Percentiles rank a stretch among this genome's conserved stretches.
These are phyloP conservation scores for Russula sp. DNA, from an alignment of 768 basidiomycete genomes.

Conservation along the genomic window DNA sequence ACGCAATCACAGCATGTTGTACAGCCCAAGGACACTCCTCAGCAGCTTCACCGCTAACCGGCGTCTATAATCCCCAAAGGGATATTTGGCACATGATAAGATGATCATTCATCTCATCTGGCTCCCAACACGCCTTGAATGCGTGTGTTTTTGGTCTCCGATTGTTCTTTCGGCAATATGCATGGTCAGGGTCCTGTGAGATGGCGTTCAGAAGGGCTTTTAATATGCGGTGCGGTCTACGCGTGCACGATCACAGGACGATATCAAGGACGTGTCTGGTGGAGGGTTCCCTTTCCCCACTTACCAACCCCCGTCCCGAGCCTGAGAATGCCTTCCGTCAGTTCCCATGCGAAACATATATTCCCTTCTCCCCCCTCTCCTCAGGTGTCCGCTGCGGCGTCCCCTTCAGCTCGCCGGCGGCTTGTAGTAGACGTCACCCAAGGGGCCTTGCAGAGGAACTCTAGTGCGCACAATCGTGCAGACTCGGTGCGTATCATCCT, in stretches of 20 bases:
- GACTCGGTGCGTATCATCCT: slow-evolving; percentile 26
- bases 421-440: slow-evolving; percentile 25
- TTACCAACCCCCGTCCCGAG: background rate
- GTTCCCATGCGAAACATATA: slow-evolving; percentile 4
- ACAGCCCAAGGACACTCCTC: background rate
- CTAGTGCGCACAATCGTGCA: slow-evolving; percentile 25
- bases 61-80: slow-evolving; percentile 22
- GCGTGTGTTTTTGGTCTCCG: slow-evolving; percentile 24
- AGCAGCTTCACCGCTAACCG: slow-evolving; percentile 5
- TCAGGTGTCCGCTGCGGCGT: slow-evolving; percentile 3
- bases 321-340: slow-evolving; percentile 15
- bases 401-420: slow-evolving; percentile 16
- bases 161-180: slow-evolving; percentile 13
- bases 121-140: slow-evolving; percentile 23
- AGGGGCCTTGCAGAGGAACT: slow-evolving; percentile 9
- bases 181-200: slow-evolving; percentile 17
- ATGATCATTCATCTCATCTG: slow-evolving; percentile 20
- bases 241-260: slow-evolving; percentile 18
- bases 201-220: slow-evolving; percentile 12
- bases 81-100: slow-evolving; percentile 22
- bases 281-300: slow-evolving; percentile 15
- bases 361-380: background rate
- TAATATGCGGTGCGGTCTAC: slow-evolving; percentile 19
- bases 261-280: slow-evolving; percentile 25
- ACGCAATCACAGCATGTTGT: slow-evolving; percentile 28